Percentiles rank a stretch among this genome's conserved stretches.
phyloP scores from a whole-genome alignment of 345 rosid species.

The Heritiera fomes region DNA sequence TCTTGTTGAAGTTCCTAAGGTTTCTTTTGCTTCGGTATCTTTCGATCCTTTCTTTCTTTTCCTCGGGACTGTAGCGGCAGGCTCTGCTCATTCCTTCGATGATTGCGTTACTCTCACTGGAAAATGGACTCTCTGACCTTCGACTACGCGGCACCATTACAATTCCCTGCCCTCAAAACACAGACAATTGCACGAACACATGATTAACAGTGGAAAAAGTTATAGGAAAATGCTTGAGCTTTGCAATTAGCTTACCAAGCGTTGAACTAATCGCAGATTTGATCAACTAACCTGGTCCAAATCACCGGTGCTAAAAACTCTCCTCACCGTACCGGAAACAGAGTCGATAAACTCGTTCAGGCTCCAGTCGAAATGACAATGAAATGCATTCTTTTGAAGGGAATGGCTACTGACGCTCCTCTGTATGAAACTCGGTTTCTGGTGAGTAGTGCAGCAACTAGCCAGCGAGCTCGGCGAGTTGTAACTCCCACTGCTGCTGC shows the following conservation, averaged over 20 bases:
- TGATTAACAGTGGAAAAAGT: neutral
- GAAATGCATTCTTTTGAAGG: conserved; percentile 43
- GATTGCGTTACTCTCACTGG: conserved; percentile 77
- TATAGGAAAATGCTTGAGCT: neutral
- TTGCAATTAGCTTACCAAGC: neutral
- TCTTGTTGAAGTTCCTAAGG: conserved; percentile 91
- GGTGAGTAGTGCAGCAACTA: conserved; percentile 43
- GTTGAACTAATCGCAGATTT: too few species aligned
- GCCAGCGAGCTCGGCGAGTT: conserved; percentile 63
- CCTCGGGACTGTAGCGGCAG: conserved; percentile 74
- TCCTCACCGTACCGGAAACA: conserved; percentile 54
- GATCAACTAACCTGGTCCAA: conserved; percentile 52
- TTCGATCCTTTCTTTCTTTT: conserved; percentile 87
- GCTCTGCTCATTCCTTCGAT: conserved; percentile 90
- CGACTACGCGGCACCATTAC: conserved; percentile 30
- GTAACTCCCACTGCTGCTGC: conserved; percentile 53
- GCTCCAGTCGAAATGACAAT: conserved; percentile 34
- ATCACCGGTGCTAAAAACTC: conserved; percentile 85
- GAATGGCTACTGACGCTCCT: conserved; percentile 73
- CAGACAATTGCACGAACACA: neutral
- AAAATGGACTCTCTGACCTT: conserved; percentile 55
- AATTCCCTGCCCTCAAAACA: conserved; percentile 11
- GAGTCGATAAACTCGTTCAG: conserved; percentile 42
- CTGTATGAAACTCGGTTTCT: conserved; percentile 45
- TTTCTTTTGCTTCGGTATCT: conserved; percentile 82